Evolutionary conservation across 305 asterid species (phyloP).

Genomic region (Withania somnifera): DNA sequence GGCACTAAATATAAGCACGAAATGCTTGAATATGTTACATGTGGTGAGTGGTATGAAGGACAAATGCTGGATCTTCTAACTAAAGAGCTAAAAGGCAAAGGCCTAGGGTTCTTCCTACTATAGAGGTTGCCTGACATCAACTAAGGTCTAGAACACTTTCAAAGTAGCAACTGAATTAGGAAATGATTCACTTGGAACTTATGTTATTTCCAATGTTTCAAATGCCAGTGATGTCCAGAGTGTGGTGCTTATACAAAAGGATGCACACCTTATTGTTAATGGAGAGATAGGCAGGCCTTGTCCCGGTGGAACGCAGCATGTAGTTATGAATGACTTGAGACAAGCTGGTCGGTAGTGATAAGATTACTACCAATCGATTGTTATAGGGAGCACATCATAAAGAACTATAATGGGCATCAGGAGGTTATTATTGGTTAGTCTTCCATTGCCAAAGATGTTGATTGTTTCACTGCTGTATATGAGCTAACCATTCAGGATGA

Average conservation of each 20-base stretch:
- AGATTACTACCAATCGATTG: conserved; percentile 72
- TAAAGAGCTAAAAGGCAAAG: conserved; percentile 85
- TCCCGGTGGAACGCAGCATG: conserved; percentile 44
- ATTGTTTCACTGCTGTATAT: conserved; percentile 29
- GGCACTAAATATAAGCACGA: conserved; percentile 73
- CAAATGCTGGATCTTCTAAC: conserved; percentile 64
- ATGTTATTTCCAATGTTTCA: conserved; percentile 89
- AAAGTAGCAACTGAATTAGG: conserved; percentile 88
- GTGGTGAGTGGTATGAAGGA: conserved; percentile 85
- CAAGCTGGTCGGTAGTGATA: conserved; percentile 78
- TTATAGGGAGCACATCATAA: conserved; percentile 61
- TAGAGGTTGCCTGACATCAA: conserved; percentile 71
- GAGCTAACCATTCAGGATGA: conserved; percentile 30
- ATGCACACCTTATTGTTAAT: conserved; percentile 64
- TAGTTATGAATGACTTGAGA: conserved; percentile 87
- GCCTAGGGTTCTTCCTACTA: conserved; percentile 68
- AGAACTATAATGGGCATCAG: conserved; percentile 86
- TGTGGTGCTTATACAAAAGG: conserved; percentile 90
- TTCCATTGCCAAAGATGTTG: conserved; percentile 28
- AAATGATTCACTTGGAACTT: conserved; percentile 81
- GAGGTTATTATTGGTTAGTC: conserved; percentile 41
- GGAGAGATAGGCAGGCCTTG: conserved; percentile 69
- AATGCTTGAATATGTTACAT: conserved; percentile 71
- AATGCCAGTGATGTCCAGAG: conserved; percentile 94
- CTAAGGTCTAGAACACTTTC: conserved; percentile 81